Base-by-base conservation (phyloP, 2,329 filamentous ascomycete species). In the Colletotrichum sp. region DNA sequence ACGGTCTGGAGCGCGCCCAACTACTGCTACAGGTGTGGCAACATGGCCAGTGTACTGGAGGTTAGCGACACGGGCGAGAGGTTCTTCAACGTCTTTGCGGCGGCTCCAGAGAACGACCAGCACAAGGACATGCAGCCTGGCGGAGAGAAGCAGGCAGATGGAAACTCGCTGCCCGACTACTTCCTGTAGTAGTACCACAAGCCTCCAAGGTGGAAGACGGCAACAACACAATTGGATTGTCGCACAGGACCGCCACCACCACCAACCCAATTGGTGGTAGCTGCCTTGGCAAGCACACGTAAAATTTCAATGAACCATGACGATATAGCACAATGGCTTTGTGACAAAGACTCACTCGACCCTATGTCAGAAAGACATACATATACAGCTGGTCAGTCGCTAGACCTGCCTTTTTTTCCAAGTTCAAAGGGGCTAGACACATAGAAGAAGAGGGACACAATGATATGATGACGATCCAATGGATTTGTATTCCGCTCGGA, bases 1-100 rank as follows among this genome's bases (percentile, higher is more conserved):
- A 99, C 97, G 1, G 97, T 99, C 8, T 99, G 97, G 97, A 98
- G 96, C 83, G 97, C 97, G 6, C 97, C 97, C 3, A 99, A 97
- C 81, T 97, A 97, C 86, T 97, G 95, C 86, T 98, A 98, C 84
- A 90, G 96, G 43, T 99, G 97, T 86, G 97, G 97, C 62, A 99
- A 99, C 84, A 93, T 98, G 91, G 97, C 97, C 10, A 98, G 96
- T 84, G 97, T 99, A 61, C 90, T 99, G 48, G 97, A 99, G 86
- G 97, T 99, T 74, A 96, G 95, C 83, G 96, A 98, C 82, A 94
- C 93, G 1, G 96, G 97, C 48, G 96, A 98, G 85, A 90, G 96
- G 75, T 98, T 95, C 85, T 99, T 98, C 88, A 99, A 99, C 83
- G 96, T 98, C 28, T 99, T 99, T 84, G 95, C 97, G 72, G 97